Evolutionary conservation across 352 stramenopile species (phyloP).

Genomic region (Globisporangium apiculatum): DNA sequence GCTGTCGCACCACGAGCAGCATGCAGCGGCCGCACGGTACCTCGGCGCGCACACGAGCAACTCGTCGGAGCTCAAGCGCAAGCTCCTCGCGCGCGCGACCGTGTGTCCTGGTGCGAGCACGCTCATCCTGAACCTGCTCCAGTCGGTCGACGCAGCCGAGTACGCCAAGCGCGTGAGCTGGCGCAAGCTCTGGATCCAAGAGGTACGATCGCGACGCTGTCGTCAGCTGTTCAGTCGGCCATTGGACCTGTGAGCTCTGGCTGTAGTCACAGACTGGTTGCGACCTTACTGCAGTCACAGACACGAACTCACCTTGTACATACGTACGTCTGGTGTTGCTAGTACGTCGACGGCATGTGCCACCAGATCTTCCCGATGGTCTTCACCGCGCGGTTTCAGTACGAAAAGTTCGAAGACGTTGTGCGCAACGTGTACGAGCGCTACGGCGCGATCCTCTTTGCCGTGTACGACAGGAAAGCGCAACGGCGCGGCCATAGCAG

Average conservation of each 20-base stretch:
- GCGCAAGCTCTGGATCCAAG: slow-evolving; percentile 49
- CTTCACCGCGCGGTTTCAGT: slow-evolving; percentile 49
- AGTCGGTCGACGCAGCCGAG: slow-evolving; percentile 32
- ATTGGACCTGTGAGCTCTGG: too few relatives aligned
- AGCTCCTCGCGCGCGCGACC: slow-evolving; percentile 45
- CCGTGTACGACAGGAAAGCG: slow-evolving; percentile 11
- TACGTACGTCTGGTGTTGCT: neutral
- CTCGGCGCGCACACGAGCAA: slow-evolving; percentile 41
- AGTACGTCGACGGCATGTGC: slow-evolving; percentile 72
- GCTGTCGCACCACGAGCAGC: slow-evolving; percentile 34
- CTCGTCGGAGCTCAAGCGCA: slow-evolving; percentile 34
- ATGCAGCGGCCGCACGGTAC: slow-evolving; percentile 35
- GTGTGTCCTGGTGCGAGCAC: slow-evolving; percentile 54
- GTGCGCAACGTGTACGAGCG: slow-evolving; percentile 48
- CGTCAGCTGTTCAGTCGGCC: too few relatives aligned
- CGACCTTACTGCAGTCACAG: too few relatives aligned
- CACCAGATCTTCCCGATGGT: slow-evolving; percentile 60
- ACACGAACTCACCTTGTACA: too few relatives aligned
- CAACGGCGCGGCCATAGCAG: neutral
- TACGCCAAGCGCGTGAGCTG: slow-evolving; percentile 25
- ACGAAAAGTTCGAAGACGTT: slow-evolving; percentile 43
- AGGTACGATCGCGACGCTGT: slow-evolving; percentile 21
- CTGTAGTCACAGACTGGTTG: too few relatives aligned
- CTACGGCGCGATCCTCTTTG: slow-evolving; percentile 37
- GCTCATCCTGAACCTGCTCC: slow-evolving; percentile 62